Evolutionary conservation across 805 yeast species (phyloP).

Genomic region (Starmerella lactis-condensi): DNA sequence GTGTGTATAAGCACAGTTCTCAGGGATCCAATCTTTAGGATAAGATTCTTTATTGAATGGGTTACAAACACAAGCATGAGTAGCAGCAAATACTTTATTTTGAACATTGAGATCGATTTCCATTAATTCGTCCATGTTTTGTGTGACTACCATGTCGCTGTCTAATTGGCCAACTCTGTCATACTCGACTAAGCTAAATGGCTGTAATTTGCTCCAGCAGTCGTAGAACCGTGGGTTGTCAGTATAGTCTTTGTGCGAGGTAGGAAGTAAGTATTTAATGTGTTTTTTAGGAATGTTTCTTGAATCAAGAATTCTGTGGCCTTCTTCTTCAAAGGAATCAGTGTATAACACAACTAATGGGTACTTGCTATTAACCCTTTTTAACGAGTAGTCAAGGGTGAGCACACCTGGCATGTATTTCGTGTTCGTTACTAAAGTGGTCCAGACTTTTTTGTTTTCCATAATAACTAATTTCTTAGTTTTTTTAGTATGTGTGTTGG

Average conservation of each 20-base stretch:
- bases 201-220: conserved; percentile 44
- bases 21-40: conserved; percentile 34
- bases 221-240: conserved; percentile 38
- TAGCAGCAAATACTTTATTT: conserved; percentile 32
- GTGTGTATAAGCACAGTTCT: conserved; percentile 34
- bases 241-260: conserved; percentile 28
- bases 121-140: conserved; percentile 44
- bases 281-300: conserved; percentile 28
- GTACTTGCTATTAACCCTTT: conserved; percentile 28
- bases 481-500: too few species aligned
- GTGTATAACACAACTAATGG: conserved; percentile 39
- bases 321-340: conserved; percentile 27
- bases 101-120: conserved; percentile 26
- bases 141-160: conserved; percentile 39
- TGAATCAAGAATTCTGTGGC: conserved; percentile 26
- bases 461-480: neutral
- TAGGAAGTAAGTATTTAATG: conserved; percentile 30
- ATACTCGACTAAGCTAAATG: conserved; percentile 33
- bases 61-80: conserved; percentile 46
- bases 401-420: conserved; percentile 35
- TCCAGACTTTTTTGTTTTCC: conserved; percentile 28
- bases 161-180: conserved; percentile 39
- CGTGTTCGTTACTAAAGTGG: conserved; percentile 36
- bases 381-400: conserved; percentile 32
- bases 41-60: conserved; percentile 36